Base-by-base conservation (phyloP, 768 basidiomycete species). In the Phlegmacium glaucopus region DNA sequence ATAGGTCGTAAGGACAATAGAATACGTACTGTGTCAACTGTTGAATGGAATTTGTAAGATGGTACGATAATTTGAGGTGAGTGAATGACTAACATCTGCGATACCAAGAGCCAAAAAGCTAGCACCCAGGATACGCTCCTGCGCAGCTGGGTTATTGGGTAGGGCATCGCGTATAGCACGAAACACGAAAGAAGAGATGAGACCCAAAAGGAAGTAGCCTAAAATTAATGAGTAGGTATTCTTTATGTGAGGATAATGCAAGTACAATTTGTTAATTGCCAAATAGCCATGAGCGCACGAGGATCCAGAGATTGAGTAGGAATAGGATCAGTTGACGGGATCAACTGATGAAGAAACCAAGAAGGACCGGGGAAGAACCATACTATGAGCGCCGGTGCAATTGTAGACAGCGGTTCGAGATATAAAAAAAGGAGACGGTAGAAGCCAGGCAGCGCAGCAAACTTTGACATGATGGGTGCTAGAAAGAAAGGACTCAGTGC, bases 61-160 rank as follows among this genome's bases (percentile, higher is more conserved):
- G 25, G 12, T 25, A 46, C 42, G 32, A 44, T 40, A 13, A 26
- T 12, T 36, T 12, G 29, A 25, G 29, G 28, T 25, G 39, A 27
- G 27, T 45, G 44, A 32, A 47, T 17, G 22, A 60, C 84, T 60
- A 54, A 89, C 88, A 64, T 90, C 88, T 39, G 83, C 87, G 50
- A 87, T 71, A 4, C 82, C 84, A 30, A 90, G 72, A 4, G 83
- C 84, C 34, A 76, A 70, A 50, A 90, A 70, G 49, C 75, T 73
- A 3, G 85, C 78, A 10, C 86, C 86, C 6, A 90, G 55, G 45
- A 90, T 80, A 44, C 80, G 78, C 57, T 90, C 87, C 60, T 88
- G 87, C 1, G 78, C 78, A 22, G 68, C 71, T 2, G 77, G 79
- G 58, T 86, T 77, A 41, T 77, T 59, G 0, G 75, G 74, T 11